These are phyloP conservation scores for Cutaneotrichosporon sp. DNA, from an alignment of 1,284 basidiomycete species.

Conservation along the genomic window DNA sequence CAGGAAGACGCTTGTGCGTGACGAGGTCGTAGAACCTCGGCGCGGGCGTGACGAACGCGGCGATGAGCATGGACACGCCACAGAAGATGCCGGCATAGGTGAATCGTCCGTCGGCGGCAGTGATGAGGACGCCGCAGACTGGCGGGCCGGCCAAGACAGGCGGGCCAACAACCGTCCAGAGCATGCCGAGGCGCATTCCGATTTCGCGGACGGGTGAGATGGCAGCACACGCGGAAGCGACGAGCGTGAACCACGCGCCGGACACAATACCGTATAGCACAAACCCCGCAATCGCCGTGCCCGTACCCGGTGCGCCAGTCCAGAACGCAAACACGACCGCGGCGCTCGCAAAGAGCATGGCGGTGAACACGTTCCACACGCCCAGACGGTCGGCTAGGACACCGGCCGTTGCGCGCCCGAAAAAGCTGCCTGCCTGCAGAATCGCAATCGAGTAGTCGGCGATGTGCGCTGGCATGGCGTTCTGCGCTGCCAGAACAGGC, in stretches of 20 bases:
- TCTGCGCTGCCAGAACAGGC: conserved; percentile 16
- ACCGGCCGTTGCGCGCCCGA: conserved; percentile 21
- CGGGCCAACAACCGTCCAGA: conserved; percentile 33
- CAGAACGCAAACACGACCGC: conserved; percentile 23
- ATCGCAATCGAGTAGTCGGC: conserved; percentile 23
- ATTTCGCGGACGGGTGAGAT: conserved; percentile 41
- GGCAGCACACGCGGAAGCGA: conserved; percentile 34
- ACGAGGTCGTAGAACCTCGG: background rate
- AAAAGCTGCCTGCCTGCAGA: conserved; percentile 25
- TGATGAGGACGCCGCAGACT: conserved; percentile 24
- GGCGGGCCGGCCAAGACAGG: conserved; percentile 37
- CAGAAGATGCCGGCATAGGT: conserved; percentile 35
- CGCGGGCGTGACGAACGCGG: conserved; percentile 10
- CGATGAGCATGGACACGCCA: conserved; percentile 26
- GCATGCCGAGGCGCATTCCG: conserved; percentile 42
- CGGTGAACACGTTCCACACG: conserved; percentile 21
- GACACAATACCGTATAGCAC: conserved; percentile 33
- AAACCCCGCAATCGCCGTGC: conserved; percentile 27
- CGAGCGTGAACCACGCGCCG: conserved; percentile 40
- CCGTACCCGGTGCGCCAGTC: conserved; percentile 22
- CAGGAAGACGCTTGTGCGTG: no score
- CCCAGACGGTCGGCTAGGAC: conserved; percentile 24
- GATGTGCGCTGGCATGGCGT: conserved; percentile 9
- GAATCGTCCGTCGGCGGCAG: conserved; percentile 16
- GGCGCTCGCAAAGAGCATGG: conserved; percentile 13